Conservation (phyloP, 371 early-diverging fungal species). For the Phascolomyces articulosus region DNA sequence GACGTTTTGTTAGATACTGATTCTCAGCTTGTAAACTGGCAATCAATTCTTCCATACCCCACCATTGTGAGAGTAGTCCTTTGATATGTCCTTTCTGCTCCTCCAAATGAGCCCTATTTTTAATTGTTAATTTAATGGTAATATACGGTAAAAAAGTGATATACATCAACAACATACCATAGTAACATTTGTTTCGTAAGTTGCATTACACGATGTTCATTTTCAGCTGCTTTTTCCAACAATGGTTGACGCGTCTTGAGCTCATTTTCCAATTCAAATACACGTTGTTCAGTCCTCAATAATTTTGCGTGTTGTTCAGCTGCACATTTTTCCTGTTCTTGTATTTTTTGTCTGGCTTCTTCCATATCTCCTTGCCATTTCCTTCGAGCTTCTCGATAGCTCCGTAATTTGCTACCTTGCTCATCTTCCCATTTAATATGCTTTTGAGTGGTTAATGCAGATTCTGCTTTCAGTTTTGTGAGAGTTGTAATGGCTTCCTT, state of each 20-base stretch:
- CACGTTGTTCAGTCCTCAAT: conserved; percentile 31
- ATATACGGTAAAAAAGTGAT: neutral
- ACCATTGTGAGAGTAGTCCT: conserved; percentile 44
- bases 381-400: conserved; percentile 60
- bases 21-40: conserved; percentile 42
- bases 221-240: conserved; percentile 51
- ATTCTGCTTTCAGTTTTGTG: conserved; percentile 57
- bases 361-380: conserved; percentile 58
- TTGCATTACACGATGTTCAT: conserved; percentile 60
- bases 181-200: conserved; percentile 61
- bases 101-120: conserved; percentile 41
- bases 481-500: conserved; percentile 53
- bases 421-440: conserved; percentile 71
- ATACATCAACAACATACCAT: conserved; percentile 35
- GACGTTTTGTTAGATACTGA: conserved; percentile 17
- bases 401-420: conserved; percentile 57
- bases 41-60: conserved; percentile 46
- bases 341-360: conserved; percentile 44
- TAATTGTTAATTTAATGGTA: conserved; percentile 27
- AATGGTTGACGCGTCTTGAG: conserved; percentile 52
- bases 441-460: conserved; percentile 58
- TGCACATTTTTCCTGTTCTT: conserved; percentile 39
- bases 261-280: conserved; percentile 56
- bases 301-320: conserved; percentile 32
- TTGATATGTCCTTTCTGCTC: conserved; percentile 50